A percentile compares a stretch with the other conserved stretches of the same genome.
Evolutionary conservation across 2,329 filamentous ascomycete genomes (phyloP).

Genomic region (Ophiosphaerella narmari): DNA sequence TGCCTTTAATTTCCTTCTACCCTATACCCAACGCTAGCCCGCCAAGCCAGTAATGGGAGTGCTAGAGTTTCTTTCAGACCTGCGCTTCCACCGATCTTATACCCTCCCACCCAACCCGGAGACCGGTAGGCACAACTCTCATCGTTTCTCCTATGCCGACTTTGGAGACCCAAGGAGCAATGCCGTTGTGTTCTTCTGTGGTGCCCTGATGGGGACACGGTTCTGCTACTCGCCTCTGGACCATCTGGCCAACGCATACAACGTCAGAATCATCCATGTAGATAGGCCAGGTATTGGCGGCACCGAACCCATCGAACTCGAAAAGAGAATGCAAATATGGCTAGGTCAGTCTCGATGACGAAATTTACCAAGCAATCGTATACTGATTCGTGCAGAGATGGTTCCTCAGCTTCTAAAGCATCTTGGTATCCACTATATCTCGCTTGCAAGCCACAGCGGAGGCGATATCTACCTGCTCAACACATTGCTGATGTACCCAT

Average conservation of each 20-base stretch:
- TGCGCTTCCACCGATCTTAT: slow-evolving; percentile 32
- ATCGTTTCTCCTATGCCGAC: slow-evolving; percentile 36
- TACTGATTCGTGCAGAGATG: slow-evolving; percentile 28
- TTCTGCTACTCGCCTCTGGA: slow-evolving; percentile 33
- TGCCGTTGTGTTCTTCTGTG: slow-evolving; percentile 37
- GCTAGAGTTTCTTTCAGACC: slow-evolving; percentile 36
- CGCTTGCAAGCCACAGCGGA: slow-evolving; percentile 40
- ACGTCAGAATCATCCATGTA: slow-evolving; percentile 36
- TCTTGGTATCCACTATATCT: slow-evolving; percentile 34
- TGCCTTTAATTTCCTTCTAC: too few species aligned
- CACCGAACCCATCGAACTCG: slow-evolving; percentile 28
- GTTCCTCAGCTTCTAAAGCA: slow-evolving; percentile 33
- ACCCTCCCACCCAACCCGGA: slow-evolving; percentile 28
- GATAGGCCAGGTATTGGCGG: slow-evolving; percentile 38
- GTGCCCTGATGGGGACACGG: slow-evolving; percentile 32
- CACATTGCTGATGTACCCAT: slow-evolving; percentile 30
- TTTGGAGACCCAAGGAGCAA: slow-evolving; percentile 34
- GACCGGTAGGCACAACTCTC: slow-evolving; percentile 17
- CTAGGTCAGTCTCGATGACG: slow-evolving; percentile 19
- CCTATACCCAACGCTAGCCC: too few species aligned
- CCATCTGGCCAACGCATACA: slow-evolving; percentile 28
- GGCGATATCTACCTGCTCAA: slow-evolving; percentile 38
- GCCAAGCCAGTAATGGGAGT: slow-evolving; percentile 14
- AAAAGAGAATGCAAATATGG: slow-evolving; percentile 31
- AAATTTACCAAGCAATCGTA: not conserved